A percentile compares a stretch with the other conserved stretches of the same genome.
phyloP scores from a whole-genome alignment of 1,139 yeast genomes.

The Pneumocystis murina region DNA sequence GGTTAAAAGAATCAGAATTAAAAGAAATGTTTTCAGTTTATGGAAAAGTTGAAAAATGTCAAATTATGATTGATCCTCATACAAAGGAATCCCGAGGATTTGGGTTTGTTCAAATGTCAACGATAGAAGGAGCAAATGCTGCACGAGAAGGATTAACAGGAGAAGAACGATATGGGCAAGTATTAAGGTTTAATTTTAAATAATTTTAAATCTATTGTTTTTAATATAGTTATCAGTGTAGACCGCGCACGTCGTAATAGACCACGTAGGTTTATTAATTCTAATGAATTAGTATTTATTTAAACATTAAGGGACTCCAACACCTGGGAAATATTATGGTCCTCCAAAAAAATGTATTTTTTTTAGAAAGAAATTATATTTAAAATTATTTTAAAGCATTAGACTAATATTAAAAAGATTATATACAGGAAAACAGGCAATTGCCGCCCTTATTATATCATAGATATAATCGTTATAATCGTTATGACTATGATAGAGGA shows the following conservation, averaged over 20 bases:
- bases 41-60: constrained; percentile 25
- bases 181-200: constrained; percentile 16
- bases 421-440: no score
- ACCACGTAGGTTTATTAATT: constrained; percentile 18
- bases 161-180: constrained; percentile 22
- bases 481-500: constrained; percentile 8
- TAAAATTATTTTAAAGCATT: no score
- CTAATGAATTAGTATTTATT: not conserved
- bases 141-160: constrained; percentile 25
- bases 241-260: constrained; percentile 28
- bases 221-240: constrained; percentile 10
- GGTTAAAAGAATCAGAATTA: constrained; percentile 23
- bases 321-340: constrained; percentile 30
- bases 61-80: constrained; percentile 28
- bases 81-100: constrained; percentile 27
- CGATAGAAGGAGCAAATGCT: constrained; percentile 23
- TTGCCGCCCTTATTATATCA: not conserved
- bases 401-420: no score
- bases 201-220: not conserved
- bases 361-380: not conserved
- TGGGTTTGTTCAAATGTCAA: constrained; percentile 27
- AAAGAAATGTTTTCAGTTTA: constrained; percentile 23
- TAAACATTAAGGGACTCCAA: constrained; percentile 20
- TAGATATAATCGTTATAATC: constrained; percentile 10
- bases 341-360: constrained; percentile 21